A percentile compares a stretch with the other conserved stretches of the same genome.
phyloP scores from a whole-genome alignment of 495 filamentous ascomycete genomes.

The Pyrenopolyporus hunteri region DNA sequence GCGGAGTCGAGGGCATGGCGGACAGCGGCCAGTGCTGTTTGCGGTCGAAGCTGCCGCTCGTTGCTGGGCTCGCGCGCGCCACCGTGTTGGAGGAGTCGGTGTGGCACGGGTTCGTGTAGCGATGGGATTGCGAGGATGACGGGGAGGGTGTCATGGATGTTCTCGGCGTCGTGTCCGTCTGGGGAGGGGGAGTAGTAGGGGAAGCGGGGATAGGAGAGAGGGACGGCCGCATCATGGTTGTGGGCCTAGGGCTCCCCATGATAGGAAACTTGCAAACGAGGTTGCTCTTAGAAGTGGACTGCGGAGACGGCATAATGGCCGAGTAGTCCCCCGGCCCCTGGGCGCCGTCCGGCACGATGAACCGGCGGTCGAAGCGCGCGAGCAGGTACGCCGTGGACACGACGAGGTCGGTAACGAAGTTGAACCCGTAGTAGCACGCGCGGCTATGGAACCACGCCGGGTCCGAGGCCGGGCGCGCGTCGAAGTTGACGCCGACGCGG shows the following conservation, averaged over 20 bases:
- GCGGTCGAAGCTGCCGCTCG: constrained; percentile 14
- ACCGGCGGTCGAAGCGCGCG: constrained; percentile 72
- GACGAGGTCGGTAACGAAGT: constrained; percentile 73
- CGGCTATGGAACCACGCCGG: constrained; percentile 73
- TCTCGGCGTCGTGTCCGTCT: not conserved
- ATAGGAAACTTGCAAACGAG: constrained; percentile 17
- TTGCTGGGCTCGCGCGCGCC: constrained; percentile 3
- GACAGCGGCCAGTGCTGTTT: not conserved
- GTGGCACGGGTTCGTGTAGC: not conserved
- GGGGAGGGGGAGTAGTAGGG: not conserved
- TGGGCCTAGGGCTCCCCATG: not conserved
- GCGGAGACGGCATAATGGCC: constrained; percentile 9
- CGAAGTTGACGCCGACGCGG: constrained; percentile 64
- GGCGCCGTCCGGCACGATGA: constrained; percentile 67
- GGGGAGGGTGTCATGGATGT: not conserved
- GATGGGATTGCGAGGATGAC: not conserved
- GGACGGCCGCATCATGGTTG: constrained; percentile 4
- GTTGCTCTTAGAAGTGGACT: constrained; percentile 1
- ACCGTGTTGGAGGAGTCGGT: constrained; percentile 25
- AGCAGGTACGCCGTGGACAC: constrained; percentile 69
- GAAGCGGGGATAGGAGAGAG: not conserved
- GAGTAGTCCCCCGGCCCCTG: constrained; percentile 49
- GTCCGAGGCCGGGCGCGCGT: constrained; percentile 55
- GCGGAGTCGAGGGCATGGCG: not conserved
- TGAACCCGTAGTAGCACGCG: constrained; percentile 80